Conservation (phyloP, 371 early-diverging fungal species). For the Parasitella parasitica region DNA sequence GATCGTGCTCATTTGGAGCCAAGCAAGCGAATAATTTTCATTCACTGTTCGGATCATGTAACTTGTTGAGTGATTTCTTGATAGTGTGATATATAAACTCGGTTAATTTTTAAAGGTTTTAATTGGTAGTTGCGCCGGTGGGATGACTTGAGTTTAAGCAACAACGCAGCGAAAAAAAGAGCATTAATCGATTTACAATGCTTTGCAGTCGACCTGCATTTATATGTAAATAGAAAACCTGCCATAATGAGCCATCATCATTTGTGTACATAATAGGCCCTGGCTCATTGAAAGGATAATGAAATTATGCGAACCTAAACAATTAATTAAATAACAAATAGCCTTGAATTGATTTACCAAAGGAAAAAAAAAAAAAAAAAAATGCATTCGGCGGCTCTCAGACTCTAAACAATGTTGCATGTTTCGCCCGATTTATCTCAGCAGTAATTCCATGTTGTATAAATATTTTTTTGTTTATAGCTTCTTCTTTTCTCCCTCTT, state of each 20-base stretch:
- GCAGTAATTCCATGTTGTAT: not conserved
- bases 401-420: not conserved
- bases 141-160: not conserved
- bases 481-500: not conserved
- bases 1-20: constrained; percentile 15
- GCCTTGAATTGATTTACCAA: not conserved
- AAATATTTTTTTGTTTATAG: not conserved
- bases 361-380: not conserved
- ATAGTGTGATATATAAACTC: not conserved
- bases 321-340: not conserved
- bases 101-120: not conserved
- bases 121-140: not conserved
- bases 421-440: constrained; percentile 12
- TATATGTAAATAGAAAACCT: not conserved
- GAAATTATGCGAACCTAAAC: not conserved
- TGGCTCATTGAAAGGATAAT: not conserved
- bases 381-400: not conserved
- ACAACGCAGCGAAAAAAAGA: not conserved
- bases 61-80: no score
- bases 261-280: not conserved
- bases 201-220: not conserved
- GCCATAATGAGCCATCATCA: not conserved
- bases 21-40: constrained; percentile 19
- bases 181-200: no score
- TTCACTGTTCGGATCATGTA: not conserved